Conservation (phyloP, 129 eudicot genomes). For the Centrapalus pauciflorus region DNA sequence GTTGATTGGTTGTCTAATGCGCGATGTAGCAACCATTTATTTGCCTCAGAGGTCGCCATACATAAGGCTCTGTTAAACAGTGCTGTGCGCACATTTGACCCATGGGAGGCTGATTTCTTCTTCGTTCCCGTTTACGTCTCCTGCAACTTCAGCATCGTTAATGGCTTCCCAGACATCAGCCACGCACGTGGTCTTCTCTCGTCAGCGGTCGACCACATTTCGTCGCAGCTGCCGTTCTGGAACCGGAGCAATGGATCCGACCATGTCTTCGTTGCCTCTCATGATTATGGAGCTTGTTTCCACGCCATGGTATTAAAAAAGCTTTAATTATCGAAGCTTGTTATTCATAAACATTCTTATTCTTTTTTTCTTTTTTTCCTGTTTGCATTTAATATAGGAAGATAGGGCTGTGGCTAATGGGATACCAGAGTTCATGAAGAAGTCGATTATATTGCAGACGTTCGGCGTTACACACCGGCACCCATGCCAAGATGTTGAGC, state of each 20-base stretch:
- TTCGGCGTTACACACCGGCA: conserved; percentile 71
- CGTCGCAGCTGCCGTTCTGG: conserved; percentile 68
- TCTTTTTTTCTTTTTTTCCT: not conserved
- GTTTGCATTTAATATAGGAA: conserved; percentile 34
- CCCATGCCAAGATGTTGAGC: conserved; percentile 77
- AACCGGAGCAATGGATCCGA: conserved; percentile 73
- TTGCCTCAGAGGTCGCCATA: conserved; percentile 81
- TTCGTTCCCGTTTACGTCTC: conserved; percentile 89
- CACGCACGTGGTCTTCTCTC: conserved; percentile 63
- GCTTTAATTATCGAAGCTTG: not conserved
- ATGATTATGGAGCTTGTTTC: conserved; percentile 89
- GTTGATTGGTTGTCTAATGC: conserved; percentile 48
- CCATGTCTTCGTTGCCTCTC: conserved; percentile 89
- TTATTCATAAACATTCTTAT: not conserved
- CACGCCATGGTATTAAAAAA: conserved; percentile 60
- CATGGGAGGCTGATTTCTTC: conserved; percentile 76
- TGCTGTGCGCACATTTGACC: conserved; percentile 56
- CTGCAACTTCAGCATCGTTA: conserved; percentile 72
- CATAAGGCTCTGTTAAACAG: conserved; percentile 58
- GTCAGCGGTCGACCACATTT: conserved; percentile 50
- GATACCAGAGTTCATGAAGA: conserved; percentile 63
- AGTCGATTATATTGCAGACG: conserved; percentile 71
- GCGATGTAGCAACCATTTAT: conserved; percentile 64
- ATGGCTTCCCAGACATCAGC: conserved; percentile 81
- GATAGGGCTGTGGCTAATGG: conserved; percentile 78